Base-by-base conservation (phyloP, 495 filamentous ascomycete genomes). In the Hyaloscypha variabilis region DNA sequence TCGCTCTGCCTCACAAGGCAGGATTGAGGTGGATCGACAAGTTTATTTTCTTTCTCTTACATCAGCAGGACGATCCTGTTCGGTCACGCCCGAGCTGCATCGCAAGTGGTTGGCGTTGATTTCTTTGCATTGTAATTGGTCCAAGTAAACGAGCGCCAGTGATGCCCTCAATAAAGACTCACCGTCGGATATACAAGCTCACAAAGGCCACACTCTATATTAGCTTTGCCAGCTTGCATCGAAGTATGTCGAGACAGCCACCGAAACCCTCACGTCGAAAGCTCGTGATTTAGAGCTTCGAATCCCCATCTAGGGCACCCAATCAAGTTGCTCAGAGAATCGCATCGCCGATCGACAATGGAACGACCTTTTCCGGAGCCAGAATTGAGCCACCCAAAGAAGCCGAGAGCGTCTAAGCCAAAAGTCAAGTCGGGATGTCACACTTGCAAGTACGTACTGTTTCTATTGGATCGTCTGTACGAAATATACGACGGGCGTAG, bases 401-500 rank as follows among this genome's bases (percentile, higher is more conserved):
- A 67, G 46, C 59, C 64, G 51, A 63, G 68, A 39, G 56, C 64
- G 8, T 66, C 63, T 25, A 63, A 53, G n/a, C 68, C 73, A 19
- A 77, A 75, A 62, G 69, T 74, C 58, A 75, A 74, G 60, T 72
- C 69, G 17, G 73, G 75, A 28, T 77, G 75, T 64, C 24, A 62
- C 51, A 77, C 75, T 60, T 77, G 74, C 68, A 77, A 73, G 74
- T 76, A 60, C 65, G 72, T 72, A 24, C 25, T 3, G 0, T 25
- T 31, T 25, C 36, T 36, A 30, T 57, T 60, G 8, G 46, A 29
- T 8, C 17, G n/a, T 17, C 2, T 39, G 24, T 60, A 59, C 63
- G 62, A 58, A 26, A 54, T 3, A 24, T 54, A 10, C 5, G 25
- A n/a, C n/a, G n/a, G n/a, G n/a, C n/a, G n/a, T n/a, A n/a, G n/a